phyloP scores from a whole-genome alignment of 176 grass and related monocot species.

The Calamus simplicifolius region DNA sequence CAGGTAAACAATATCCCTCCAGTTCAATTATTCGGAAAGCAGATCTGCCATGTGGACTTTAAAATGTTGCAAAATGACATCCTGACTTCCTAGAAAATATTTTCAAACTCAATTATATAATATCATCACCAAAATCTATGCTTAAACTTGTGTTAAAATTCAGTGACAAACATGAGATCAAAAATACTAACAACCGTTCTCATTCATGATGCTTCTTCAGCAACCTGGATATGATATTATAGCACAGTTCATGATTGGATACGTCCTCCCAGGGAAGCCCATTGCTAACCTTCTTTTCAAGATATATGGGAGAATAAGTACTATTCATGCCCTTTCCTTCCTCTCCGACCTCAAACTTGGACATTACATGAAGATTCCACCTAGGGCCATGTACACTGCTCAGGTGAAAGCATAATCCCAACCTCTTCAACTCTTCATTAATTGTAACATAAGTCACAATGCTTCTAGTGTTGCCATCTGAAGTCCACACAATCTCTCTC shows the following conservation, averaged over 20 bases:
- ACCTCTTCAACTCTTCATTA: too few relatives aligned
- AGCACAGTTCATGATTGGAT: slow-evolving; percentile 94
- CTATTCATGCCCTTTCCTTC: slow-evolving; percentile 89
- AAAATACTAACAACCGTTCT: too few relatives aligned
- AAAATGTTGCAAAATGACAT: too few relatives aligned
- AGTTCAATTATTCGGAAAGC: too few relatives aligned
- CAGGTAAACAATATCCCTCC: slow-evolving; percentile 27
- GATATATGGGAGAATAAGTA: slow-evolving; percentile 96
- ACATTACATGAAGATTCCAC: slow-evolving; percentile 98
- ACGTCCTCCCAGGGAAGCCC: slow-evolving; percentile 81
- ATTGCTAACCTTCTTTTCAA: slow-evolving; percentile 98
- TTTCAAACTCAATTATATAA: too few relatives aligned
- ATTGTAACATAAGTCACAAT: too few relatives aligned
- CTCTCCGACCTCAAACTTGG: slow-evolving; percentile 96
- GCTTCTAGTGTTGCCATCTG: too few relatives aligned
- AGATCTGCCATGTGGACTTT: too few relatives aligned
- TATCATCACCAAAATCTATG: too few relatives aligned
- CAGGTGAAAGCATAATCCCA: slow-evolving; percentile 34
- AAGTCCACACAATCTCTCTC: not conserved
- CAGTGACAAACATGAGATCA: too few relatives aligned
- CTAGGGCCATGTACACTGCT: slow-evolving; percentile 92
- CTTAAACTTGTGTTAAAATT: too few relatives aligned
- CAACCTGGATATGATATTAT: slow-evolving; percentile 98
- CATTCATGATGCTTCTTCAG: slow-evolving; percentile 15
- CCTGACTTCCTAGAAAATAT: too few relatives aligned